Percentiles rank a stretch among this genome's conserved stretches.
Evolutionary conservation across 257 asterid genomes (phyloP).

Genomic region (Nemophila menziesii): DNA sequence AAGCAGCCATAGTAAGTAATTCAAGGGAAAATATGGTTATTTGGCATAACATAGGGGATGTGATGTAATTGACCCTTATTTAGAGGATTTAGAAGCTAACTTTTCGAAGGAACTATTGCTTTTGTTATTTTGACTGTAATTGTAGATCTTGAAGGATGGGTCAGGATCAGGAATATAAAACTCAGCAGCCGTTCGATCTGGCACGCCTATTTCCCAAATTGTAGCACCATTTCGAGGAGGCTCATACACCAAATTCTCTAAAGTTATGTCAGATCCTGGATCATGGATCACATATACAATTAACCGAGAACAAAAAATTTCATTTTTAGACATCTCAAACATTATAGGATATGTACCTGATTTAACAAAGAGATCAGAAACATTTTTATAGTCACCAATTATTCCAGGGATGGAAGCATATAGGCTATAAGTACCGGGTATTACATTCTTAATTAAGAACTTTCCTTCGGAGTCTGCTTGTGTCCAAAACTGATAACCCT

Average conservation of each 20-base stretch:
- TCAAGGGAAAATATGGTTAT: too few relatives aligned
- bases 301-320: too few relatives aligned
- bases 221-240: slow-evolving; percentile 29
- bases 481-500: slow-evolving; percentile 82
- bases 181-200: slow-evolving; percentile 26
- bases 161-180: slow-evolving; percentile 22
- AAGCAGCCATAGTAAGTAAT: not conserved
- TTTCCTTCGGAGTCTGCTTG: slow-evolving; percentile 31
- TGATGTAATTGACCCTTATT: too few relatives aligned
- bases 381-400: slow-evolving; percentile 44
- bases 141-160: slow-evolving; percentile 9
- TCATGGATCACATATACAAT: not conserved
- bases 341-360: slow-evolving; percentile 20
- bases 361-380: slow-evolving; percentile 11
- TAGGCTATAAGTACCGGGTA: slow-evolving; percentile 31
- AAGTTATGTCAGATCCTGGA: slow-evolving; percentile 7
- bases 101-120: slow-evolving; percentile 7
- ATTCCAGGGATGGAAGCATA: slow-evolving; percentile 62
- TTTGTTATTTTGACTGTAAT: too few relatives aligned
- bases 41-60: too few relatives aligned
- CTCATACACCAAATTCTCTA: slow-evolving; percentile 13
- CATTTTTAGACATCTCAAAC: too few relatives aligned
- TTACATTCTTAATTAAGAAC: slow-evolving; percentile 26
- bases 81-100: not conserved
- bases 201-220: slow-evolving; percentile 30